Evolutionary conservation across 2,329 filamentous ascomycete genomes (phyloP).

Genomic region (Daldinia eschscholtzii): DNA sequence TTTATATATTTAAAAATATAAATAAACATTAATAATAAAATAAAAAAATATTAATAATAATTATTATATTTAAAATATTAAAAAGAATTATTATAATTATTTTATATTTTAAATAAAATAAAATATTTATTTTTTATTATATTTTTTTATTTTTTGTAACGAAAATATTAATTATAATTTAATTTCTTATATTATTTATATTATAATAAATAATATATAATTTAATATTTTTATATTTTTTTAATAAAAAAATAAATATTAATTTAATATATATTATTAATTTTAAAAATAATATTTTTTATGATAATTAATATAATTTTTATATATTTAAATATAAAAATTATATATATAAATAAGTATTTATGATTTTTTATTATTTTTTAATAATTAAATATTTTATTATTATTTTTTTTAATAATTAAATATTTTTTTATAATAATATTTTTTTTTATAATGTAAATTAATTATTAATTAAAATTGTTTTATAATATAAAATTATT

Average conservation of each 20-base stretch:
- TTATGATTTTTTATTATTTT: background rate
- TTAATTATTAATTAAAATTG: background rate
- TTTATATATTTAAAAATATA: too few species aligned
- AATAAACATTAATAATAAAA: too few species aligned
- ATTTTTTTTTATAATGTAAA: background rate
- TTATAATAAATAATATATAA: background rate
- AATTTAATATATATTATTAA: background rate
- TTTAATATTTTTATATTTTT: constrained; percentile 3
- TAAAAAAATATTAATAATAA: too few species aligned
- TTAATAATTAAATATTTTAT: constrained; percentile 1
- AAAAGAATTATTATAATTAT: constrained; percentile 1
- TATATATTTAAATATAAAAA: constrained; percentile 1
- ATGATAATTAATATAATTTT: background rate
- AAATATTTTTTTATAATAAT: background rate
- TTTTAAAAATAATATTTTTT: background rate
- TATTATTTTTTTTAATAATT: background rate
- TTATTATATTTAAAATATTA: background rate
- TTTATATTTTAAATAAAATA: background rate
- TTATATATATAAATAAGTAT: background rate
- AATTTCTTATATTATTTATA: background rate
- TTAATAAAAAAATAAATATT: background rate
- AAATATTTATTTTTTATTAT: too few species aligned
- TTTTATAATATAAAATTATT: background rate
- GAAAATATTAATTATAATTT: constrained; percentile 2
- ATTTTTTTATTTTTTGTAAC: constrained; percentile 1